These are phyloP conservation scores for Gnomoniopsis sp. DNA, from an alignment of 2,329 filamentous ascomycete species.

Conservation along the genomic window DNA sequence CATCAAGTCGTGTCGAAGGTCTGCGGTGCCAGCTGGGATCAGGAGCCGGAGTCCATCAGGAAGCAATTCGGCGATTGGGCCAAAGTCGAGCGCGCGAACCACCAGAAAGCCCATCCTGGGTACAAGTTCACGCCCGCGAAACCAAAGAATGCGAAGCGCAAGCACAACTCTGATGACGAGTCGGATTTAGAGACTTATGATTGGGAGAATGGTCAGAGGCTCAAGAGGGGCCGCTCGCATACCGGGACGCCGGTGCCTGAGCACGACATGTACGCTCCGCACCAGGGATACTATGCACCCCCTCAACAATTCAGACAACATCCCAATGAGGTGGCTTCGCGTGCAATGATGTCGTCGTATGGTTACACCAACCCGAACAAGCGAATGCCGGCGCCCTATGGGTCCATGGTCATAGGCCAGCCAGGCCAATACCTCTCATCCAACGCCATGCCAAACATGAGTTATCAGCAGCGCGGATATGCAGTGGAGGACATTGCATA, in stretches of 20 bases:
- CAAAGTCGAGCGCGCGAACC: constrained; percentile 76
- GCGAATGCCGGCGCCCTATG: constrained; percentile 36
- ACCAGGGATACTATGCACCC: constrained; percentile 21
- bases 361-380: constrained; percentile 33
- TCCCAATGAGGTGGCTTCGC: constrained; percentile 19
- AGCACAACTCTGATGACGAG: constrained; percentile 31
- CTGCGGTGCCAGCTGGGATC: constrained; percentile 81
- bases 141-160: constrained; percentile 39
- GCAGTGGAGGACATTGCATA: constrained; percentile 29
- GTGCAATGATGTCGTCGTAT: constrained; percentile 29
- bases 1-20: constrained; percentile 88
- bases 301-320: constrained; percentile 13
- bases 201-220: constrained; percentile 36
- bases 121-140: constrained; percentile 95
- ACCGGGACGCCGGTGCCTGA: constrained; percentile 30
- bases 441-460: constrained; percentile 27
- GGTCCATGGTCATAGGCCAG: constrained; percentile 18
- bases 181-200: constrained; percentile 41
- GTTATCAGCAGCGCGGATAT: constrained; percentile 19
- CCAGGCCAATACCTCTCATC: constrained; percentile 13
- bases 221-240: constrained; percentile 28
- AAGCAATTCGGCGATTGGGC: constrained; percentile 77
- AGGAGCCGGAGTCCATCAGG: constrained; percentile 71
- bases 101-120: constrained; percentile 77
- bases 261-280: constrained; percentile 24